phyloP scores from a whole-genome alignment of 2,329 filamentous ascomycete genomes.

The Colletotrichum falcatum region DNA sequence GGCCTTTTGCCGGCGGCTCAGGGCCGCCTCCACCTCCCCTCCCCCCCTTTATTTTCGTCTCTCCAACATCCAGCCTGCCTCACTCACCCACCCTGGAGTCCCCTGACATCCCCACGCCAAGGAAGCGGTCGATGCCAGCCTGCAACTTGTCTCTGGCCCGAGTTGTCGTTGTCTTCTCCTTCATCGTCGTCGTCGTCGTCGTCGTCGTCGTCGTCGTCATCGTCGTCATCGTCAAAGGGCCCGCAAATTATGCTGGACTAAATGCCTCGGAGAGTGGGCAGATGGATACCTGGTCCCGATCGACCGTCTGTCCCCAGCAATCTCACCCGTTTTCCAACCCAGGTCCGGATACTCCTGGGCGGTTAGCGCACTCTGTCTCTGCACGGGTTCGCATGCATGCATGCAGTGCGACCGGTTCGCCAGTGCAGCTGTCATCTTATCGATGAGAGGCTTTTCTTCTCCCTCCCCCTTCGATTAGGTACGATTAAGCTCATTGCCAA shows the following conservation, averaged over 20 bases:
- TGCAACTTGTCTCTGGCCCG: constrained; percentile 17
- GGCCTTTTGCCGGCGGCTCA: constrained; percentile 36
- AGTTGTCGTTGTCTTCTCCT: neutral
- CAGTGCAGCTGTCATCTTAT: constrained; percentile 17
- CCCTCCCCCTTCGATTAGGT: neutral
- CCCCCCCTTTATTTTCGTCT: constrained; percentile 11
- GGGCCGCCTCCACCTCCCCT: neutral
- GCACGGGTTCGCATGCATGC: constrained; percentile 10
- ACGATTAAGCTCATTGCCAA: constrained; percentile 37
- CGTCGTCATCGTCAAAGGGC: constrained; percentile 8
- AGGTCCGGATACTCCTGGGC: no score
- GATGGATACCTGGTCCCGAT: constrained; percentile 25
- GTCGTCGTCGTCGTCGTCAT: no score
- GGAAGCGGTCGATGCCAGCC: constrained; percentile 19
- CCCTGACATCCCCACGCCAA: constrained; percentile 39
- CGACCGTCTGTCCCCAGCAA: neutral
- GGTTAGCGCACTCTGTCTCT: constrained; percentile 11
- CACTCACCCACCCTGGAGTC: no score
- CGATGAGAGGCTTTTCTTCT: neutral
- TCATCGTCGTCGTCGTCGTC: no score
- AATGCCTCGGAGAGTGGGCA: constrained; percentile 14
- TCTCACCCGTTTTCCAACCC: neutral
- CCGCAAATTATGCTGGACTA: constrained; percentile 25
- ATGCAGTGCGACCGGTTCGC: constrained; percentile 5
- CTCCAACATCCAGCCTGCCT: constrained; percentile 25